Percentiles rank a stretch among this genome's conserved stretches.
phyloP scores from a whole-genome alignment of 768 basidiomycete genomes.

The Rhizopogon sp. region DNA sequence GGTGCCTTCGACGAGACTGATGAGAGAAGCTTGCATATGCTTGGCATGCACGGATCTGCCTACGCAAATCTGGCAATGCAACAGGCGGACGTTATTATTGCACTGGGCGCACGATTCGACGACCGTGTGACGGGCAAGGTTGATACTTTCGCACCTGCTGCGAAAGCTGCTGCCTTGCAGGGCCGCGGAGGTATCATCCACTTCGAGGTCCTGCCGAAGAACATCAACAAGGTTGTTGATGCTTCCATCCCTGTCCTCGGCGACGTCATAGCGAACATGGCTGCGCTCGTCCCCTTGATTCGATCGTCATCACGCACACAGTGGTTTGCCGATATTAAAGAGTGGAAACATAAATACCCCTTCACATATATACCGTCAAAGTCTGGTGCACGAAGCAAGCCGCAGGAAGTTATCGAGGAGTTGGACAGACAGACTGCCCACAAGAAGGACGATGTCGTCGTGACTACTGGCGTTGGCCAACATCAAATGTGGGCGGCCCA shows the following conservation, averaged over 20 bases:
- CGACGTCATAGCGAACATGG: conserved; percentile 83
- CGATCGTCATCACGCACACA: conserved; percentile 53
- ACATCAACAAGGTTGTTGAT: conserved; percentile 97
- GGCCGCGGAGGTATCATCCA: conserved; percentile 97
- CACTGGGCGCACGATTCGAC: conserved; percentile 93
- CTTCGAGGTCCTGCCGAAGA: conserved; percentile 98
- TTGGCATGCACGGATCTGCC: conserved; percentile 97
- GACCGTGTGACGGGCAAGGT: conserved; percentile 96
- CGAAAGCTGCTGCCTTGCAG: conserved; percentile 75
- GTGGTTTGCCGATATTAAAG: conserved; percentile 82
- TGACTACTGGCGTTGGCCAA: conserved; percentile 95
- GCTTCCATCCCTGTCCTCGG: conserved; percentile 92
- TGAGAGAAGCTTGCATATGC: conserved; percentile 88
- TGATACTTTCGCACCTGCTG: conserved; percentile 85
- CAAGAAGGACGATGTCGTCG: conserved; percentile 80
- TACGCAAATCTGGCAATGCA: conserved; percentile 99
- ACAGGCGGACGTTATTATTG: conserved; percentile 94
- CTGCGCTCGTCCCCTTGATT: conserved; percentile 77
- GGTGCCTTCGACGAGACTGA: conserved; percentile 93
- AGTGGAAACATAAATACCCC: conserved; percentile 85
- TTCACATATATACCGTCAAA: conserved; percentile 76
- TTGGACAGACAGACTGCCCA: conserved; percentile 78
- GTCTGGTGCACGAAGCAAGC: conserved; percentile 68
- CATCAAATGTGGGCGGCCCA: conserved; percentile 99
- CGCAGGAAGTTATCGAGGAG: conserved; percentile 93